Percentiles rank a stretch among this genome's conserved stretches.
Conservation (phyloP, 2,329 filamentous ascomycete species). For the Fusarium palustre region DNA sequence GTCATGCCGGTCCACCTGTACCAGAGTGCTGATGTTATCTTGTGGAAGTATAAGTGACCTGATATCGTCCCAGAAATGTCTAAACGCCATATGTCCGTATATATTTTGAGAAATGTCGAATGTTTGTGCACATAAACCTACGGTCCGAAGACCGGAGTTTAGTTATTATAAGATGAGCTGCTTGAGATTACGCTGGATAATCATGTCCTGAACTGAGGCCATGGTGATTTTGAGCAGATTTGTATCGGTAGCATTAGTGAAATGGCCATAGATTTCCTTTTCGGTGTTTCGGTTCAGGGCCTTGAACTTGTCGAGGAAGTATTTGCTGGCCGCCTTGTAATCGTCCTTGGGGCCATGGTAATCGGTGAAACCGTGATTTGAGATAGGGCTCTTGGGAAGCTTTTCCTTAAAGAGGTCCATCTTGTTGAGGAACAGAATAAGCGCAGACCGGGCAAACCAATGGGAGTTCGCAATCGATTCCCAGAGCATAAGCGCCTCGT, state of each 20-base stretch:
- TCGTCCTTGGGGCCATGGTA: conserved; percentile 78
- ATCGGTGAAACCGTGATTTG: conserved; percentile 80
- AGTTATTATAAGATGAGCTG: conserved; percentile 68
- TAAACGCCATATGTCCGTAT: conserved; percentile 10
- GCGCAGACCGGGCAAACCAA: conserved; percentile 84
- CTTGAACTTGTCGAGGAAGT: conserved; percentile 84
- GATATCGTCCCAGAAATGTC: conserved; percentile 3
- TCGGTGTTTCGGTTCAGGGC: conserved; percentile 77
- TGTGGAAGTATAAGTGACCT: neutral
- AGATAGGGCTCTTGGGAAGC: conserved; percentile 76
- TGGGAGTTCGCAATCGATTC: conserved; percentile 88
- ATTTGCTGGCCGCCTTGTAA: conserved; percentile 80
- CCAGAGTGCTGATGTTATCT: neutral
- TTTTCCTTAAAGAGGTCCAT: conserved; percentile 88
- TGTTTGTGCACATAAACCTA: conserved; percentile 5
- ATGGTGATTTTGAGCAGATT: conserved; percentile 88
- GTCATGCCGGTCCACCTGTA: neutral
- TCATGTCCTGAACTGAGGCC: conserved; percentile 88
- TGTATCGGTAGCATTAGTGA: conserved; percentile 73
- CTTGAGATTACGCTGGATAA: conserved; percentile 85
- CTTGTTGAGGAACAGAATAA: conserved; percentile 89
- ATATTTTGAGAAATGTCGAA: conserved; percentile 6
- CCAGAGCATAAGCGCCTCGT: conserved; percentile 87
- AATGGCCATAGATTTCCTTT: conserved; percentile 73
- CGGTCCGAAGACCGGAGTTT: conserved; percentile 3